Percentiles rank a stretch among this genome's conserved stretches.
Evolutionary conservation across 768 basidiomycete species (phyloP).

Genomic region (Termitomyces sp.): DNA sequence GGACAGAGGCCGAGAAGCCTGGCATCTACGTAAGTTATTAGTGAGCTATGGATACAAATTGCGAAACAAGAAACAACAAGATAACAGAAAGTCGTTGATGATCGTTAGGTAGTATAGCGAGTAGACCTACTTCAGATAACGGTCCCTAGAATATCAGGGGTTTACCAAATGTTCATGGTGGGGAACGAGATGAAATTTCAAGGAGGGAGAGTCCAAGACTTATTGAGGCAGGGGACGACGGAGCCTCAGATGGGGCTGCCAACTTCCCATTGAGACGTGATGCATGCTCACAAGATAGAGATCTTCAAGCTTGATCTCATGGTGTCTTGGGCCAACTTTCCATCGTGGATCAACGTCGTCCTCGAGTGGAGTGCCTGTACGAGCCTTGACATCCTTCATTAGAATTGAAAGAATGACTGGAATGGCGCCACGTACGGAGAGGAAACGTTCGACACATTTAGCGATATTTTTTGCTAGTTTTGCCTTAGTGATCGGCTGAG

Average conservation of each 20-base stretch:
- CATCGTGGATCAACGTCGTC: constrained; percentile 61
- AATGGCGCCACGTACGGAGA: constrained; percentile 40
- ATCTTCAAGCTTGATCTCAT: constrained; percentile 61
- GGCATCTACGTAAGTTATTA: neutral
- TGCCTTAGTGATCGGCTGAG: constrained; percentile 70
- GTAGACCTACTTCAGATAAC: neutral
- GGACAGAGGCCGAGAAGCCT: neutral
- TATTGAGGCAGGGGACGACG: constrained; percentile 32
- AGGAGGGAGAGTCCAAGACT: neutral
- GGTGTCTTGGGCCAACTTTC: constrained; percentile 56
- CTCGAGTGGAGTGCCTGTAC: constrained; percentile 52
- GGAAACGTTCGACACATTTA: constrained; percentile 72
- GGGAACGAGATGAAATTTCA: neutral
- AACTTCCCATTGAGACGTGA: constrained; percentile 80
- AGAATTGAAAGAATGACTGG: constrained; percentile 6
- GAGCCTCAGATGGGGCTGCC: constrained; percentile 77
- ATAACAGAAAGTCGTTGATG: neutral
- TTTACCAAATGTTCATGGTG: neutral
- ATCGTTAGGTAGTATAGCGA: neutral
- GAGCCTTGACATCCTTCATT: constrained; percentile 37
- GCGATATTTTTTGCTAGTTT: constrained; percentile 82
- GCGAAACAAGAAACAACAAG: neutral
- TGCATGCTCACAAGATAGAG: constrained; percentile 76
- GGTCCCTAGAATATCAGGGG: neutral
- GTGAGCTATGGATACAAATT: constrained; percentile 17